Percentiles rank a stretch among this genome's conserved stretches.
phyloP scores from a whole-genome alignment of 305 asterid genomes.

The Lippia alba region DNA sequence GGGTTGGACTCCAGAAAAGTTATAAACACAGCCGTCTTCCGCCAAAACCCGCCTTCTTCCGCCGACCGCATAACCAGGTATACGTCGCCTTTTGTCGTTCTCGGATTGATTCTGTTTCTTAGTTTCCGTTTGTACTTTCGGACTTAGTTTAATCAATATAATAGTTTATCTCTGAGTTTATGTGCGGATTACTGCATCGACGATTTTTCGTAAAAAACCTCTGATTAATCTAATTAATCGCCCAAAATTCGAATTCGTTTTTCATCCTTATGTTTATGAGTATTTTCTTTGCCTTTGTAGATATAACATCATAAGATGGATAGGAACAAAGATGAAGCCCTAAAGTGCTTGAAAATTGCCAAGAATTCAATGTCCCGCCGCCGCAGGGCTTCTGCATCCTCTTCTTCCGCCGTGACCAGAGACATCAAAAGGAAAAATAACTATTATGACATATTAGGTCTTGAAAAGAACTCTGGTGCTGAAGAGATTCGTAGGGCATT shows the following conservation, averaged over 20 bases:
- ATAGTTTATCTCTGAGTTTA: neutral
- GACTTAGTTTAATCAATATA: neutral
- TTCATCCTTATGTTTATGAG: neutral
- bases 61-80: too few species aligned
- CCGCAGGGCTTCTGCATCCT: slow-evolving; percentile 60
- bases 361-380: slow-evolving; percentile 55
- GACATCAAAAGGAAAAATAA: slow-evolving; percentile 84
- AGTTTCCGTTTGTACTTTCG: neutral
- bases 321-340: slow-evolving; percentile 96
- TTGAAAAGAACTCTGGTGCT: slow-evolving; percentile 69
- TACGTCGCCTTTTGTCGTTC: neutral
- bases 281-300: slow-evolving; percentile 1
- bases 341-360: slow-evolving; percentile 82
- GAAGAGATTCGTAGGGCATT: slow-evolving; percentile 89
- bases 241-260: too few species aligned
- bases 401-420: slow-evolving; percentile 56
- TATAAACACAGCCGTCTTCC: neutral
- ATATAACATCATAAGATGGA: slow-evolving; percentile 55
- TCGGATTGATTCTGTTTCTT: neutral
- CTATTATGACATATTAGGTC: slow-evolving; percentile 84
- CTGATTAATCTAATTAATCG: slow-evolving; percentile 30
- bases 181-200: neutral
- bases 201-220: too few species aligned
- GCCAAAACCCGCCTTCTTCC: neutral
- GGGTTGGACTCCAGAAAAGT: neutral